Conservation (phyloP, 345 rosid species). For the Limnanthes douglasii region DNA sequence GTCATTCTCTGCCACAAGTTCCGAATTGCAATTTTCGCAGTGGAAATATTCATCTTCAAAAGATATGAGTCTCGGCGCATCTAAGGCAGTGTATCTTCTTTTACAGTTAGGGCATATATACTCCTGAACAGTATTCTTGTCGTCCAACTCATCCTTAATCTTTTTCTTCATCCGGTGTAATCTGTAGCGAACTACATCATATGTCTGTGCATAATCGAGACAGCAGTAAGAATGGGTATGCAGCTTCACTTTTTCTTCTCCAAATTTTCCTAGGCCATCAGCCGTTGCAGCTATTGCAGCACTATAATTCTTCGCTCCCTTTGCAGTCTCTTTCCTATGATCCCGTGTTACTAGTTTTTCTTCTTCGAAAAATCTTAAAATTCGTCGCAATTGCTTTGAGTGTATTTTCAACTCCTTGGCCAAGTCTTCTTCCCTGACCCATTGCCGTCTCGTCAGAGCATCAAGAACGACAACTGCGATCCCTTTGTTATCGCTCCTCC, state of each 20-base stretch:
- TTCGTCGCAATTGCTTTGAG: conserved; percentile 68
- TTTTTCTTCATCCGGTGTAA: conserved; percentile 62
- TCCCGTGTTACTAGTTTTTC: conserved; percentile 64
- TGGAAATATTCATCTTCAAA: conserved; percentile 63
- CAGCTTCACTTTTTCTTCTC: conserved; percentile 73
- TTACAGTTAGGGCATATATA: conserved; percentile 83
- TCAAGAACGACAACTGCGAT: conserved; percentile 78
- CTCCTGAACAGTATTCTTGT: conserved; percentile 81
- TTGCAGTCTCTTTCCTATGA: conserved; percentile 88
- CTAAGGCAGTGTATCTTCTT: conserved; percentile 79
- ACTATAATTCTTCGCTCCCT: conserved; percentile 65
- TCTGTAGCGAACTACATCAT: conserved; percentile 67
- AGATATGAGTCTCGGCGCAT: conserved; percentile 56
- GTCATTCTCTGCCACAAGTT: conserved; percentile 83
- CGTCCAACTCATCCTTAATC: conserved; percentile 71
- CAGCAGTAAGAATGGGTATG: conserved; percentile 89
- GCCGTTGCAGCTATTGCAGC: conserved; percentile 65
- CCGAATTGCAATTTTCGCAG: conserved; percentile 85
- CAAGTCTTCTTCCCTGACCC: conserved; percentile 96
- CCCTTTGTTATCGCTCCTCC: conserved; percentile 59
- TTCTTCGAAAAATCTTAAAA: conserved; percentile 57
- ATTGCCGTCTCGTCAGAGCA: conserved; percentile 66
- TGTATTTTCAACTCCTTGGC: conserved; percentile 76
- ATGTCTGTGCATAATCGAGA: conserved; percentile 77
- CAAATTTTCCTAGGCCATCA: conserved; percentile 43